Percentiles rank a stretch among this genome's conserved stretches.
phyloP scores from a whole-genome alignment of 352 stramenopile species.

The Achlya hypogyna region DNA sequence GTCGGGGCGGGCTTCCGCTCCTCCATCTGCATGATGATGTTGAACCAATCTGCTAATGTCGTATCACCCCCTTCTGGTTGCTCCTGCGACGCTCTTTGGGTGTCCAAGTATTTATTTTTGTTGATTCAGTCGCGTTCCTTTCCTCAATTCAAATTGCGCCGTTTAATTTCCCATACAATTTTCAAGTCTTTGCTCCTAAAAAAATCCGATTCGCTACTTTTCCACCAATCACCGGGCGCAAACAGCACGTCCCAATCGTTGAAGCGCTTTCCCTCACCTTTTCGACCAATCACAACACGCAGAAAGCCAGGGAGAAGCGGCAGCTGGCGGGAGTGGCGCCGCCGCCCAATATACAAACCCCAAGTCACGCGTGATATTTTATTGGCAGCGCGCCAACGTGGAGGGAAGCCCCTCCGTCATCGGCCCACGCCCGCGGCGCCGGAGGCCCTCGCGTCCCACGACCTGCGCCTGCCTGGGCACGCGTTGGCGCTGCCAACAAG shows the following conservation, averaged over 20 bases:
- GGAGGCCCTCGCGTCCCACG: neutral
- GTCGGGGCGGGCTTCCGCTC: conserved; percentile 11
- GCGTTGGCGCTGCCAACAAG: too few relatives aligned
- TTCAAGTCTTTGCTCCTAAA: neutral
- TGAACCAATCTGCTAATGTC: conserved; percentile 6
- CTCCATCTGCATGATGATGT: conserved; percentile 19
- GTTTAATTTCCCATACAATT: neutral
- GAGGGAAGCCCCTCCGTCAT: too few relatives aligned
- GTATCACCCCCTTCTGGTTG: conserved; percentile 1
- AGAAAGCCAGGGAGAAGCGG: neutral
- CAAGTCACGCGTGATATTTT: too few relatives aligned
- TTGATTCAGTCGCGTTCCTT: conserved; percentile 5
- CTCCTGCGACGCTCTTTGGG: neutral
- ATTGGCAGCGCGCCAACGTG: too few relatives aligned
- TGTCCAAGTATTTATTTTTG: conserved; percentile 12
- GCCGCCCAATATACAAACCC: too few relatives aligned
- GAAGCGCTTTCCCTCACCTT: neutral
- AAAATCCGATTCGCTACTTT: neutral
- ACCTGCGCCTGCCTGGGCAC: too few relatives aligned
- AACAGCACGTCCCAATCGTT: neutral
- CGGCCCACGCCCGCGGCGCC: too few relatives aligned
- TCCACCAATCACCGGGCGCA: neutral
- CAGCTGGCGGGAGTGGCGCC: too few relatives aligned
- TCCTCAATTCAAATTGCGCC: neutral
- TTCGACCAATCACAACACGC: neutral